A percentile compares a stretch with the other conserved stretches of the same genome.
Conservation (phyloP, 306 rosid genomes). For the Trifolium dubium region DNA sequence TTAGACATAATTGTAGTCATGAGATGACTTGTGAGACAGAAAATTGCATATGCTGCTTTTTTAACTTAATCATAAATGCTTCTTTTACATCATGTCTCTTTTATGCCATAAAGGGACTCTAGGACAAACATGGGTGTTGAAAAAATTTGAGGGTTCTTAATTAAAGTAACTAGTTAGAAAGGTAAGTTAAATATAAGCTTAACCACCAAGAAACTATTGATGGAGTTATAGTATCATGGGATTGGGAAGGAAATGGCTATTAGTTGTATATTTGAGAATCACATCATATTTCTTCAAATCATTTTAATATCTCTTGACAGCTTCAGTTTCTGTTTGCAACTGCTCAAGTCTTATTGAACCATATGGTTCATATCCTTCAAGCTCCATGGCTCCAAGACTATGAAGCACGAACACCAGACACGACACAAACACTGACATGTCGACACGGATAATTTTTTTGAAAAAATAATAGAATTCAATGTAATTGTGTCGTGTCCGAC, state of each 20-base stretch:
- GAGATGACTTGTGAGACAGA: background rate
- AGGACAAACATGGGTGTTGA: background rate
- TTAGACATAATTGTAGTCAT: background rate
- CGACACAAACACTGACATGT: too few species aligned
- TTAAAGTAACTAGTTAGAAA: background rate
- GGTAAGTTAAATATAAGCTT: background rate
- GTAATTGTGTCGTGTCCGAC: too few species aligned
- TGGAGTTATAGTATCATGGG: conserved; percentile 65
- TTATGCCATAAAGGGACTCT: background rate
- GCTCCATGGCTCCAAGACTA: too few species aligned
- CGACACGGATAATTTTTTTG: too few species aligned
- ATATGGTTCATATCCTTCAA: background rate
- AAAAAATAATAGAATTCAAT: too few species aligned
- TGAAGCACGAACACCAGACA: too few species aligned
- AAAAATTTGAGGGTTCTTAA: background rate
- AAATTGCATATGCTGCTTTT: background rate
- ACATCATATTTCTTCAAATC: background rate
- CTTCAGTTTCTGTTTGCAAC: background rate
- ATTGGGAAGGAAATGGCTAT: conserved; percentile 57
- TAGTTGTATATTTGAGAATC: too few species aligned
- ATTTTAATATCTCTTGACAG: background rate
- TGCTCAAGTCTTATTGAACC: background rate
- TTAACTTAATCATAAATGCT: conserved; percentile 12
- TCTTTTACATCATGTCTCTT: background rate
- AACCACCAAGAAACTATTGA: conserved; percentile 46